Percentiles rank a stretch among this genome's conserved stretches.
Evolutionary conservation across 495 filamentous ascomycete genomes (phyloP).

Genomic region (Trichoderma erinaceum): DNA sequence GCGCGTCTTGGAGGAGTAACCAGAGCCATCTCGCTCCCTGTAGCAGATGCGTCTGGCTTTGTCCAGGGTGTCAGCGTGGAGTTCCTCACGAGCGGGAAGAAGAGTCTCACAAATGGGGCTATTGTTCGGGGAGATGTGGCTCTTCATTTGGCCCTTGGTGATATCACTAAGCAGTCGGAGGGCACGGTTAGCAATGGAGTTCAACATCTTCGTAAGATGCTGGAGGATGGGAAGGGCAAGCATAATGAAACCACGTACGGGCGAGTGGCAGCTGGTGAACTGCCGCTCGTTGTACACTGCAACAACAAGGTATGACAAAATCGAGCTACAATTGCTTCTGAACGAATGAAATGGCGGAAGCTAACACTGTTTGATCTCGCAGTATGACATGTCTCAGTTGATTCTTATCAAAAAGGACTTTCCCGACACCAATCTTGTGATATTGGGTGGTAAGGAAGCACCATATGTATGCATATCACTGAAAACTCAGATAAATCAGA

Average conservation of each 20-base stretch:
- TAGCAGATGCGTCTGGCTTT: conserved; percentile 28
- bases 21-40: conserved; percentile 40
- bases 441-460: conserved; percentile 33
- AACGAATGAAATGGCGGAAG: background rate
- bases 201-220: conserved; percentile 24
- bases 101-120: conserved; percentile 33
- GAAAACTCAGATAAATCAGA: background rate
- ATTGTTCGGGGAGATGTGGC: conserved; percentile 39
- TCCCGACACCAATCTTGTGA: conserved; percentile 24
- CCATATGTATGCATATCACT: conserved; percentile 21
- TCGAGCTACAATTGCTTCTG: background rate
- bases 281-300: conserved; percentile 30
- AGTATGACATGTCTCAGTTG: conserved; percentile 34
- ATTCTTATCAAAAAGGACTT: conserved; percentile 30
- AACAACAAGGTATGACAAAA: conserved; percentile 26
- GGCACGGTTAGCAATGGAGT: conserved; percentile 28
- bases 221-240: conserved; percentile 23
- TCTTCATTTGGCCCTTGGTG: conserved; percentile 37
- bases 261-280: conserved; percentile 25
- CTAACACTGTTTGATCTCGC: background rate
- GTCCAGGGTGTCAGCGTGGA: conserved; percentile 42
- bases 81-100: conserved; percentile 38
- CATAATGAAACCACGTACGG: conserved; percentile 28
- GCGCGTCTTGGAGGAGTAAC: conserved; percentile 47
- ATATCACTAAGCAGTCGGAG: conserved; percentile 21